Conservation (phyloP, 495 filamentous ascomycete genomes). For the Penicillium egyptiacum region DNA sequence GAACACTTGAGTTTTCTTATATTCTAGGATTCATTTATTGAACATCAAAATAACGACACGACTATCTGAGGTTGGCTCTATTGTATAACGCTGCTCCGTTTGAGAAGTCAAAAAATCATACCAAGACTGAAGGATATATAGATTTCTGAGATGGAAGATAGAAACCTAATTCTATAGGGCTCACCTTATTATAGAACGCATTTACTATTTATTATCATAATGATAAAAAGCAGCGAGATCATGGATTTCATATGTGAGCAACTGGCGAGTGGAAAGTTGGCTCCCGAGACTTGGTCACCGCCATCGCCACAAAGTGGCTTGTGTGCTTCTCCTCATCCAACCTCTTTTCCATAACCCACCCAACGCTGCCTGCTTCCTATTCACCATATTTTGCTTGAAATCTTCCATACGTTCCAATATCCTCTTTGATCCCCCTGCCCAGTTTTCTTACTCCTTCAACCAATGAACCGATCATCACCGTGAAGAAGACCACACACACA, state of each 20-base stretch:
- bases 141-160: too few species aligned
- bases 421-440: background rate
- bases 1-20: too few species aligned
- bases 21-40: too few species aligned
- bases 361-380: conserved; percentile 5
- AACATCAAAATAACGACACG: too few species aligned
- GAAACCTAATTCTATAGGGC: too few species aligned
- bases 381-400: conserved; percentile 2
- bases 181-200: too few species aligned
- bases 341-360: conserved; percentile 12
- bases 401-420: background rate
- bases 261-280: conserved; percentile 17
- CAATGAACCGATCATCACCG: conserved; percentile 39
- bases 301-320: conserved; percentile 40
- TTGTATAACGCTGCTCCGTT: too few species aligned
- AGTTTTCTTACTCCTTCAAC: conserved; percentile 13
- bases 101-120: too few species aligned
- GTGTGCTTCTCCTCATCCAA: conserved; percentile 29
- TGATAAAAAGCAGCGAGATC: too few species aligned
- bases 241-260: background rate
- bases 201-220: too few species aligned
- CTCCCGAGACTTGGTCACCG: conserved; percentile 32
- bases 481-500: conserved; percentile 32
- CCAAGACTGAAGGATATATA: too few species aligned
- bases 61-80: too few species aligned